Conservation (phyloP, 2,329 filamentous ascomycete genomes). For the Gaeumannomyces sp. region DNA sequence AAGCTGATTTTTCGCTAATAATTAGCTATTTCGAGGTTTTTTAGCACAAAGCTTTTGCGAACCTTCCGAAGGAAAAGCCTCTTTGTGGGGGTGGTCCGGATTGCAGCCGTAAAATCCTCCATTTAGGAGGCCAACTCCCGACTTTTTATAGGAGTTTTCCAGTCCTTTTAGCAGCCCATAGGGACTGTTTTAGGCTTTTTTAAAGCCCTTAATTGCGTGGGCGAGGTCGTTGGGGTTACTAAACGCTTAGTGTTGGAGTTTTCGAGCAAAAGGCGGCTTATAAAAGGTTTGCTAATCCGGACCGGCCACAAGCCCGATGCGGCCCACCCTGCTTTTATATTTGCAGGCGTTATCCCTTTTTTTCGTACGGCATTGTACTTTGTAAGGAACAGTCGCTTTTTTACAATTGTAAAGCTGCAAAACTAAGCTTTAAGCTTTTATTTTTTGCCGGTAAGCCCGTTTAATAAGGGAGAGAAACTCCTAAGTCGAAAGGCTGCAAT, state of each 20-base stretch:
- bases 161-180: no score
- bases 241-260: background rate
- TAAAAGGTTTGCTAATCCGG: background rate
- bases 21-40: background rate
- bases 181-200: no score
- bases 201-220: no score
- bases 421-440: background rate
- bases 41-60: background rate
- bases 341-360: background rate
- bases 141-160: no score
- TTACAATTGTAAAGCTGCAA: background rate
- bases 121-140: no score
- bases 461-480: background rate
- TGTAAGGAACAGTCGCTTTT: background rate
- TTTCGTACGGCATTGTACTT: background rate
- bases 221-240: no score
- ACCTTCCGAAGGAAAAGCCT: background rate
- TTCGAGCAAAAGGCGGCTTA: background rate
- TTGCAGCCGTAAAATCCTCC: no score
- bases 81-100: background rate
- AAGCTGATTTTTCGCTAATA: no score
- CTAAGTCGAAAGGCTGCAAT: background rate
- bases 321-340: background rate
- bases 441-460: background rate
- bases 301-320: background rate